Evolutionary conservation across 2,329 filamentous ascomycete genomes (phyloP).

Genomic region (Setomelanomma holmii): DNA sequence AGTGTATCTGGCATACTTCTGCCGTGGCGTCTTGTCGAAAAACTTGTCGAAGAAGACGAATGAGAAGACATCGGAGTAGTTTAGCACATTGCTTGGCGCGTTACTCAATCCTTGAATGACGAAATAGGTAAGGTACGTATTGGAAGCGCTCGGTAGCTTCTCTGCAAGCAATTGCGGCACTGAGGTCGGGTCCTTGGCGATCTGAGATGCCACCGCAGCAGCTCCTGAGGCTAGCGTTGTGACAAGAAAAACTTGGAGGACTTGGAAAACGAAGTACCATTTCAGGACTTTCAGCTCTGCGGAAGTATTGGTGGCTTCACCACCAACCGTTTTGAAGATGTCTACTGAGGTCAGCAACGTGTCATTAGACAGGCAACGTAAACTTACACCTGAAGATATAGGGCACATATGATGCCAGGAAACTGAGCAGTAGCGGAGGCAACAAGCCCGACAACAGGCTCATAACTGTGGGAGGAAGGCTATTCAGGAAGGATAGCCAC

Average conservation of each 20-base stretch:
- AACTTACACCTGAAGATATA: constrained; percentile 77
- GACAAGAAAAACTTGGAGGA: constrained; percentile 91
- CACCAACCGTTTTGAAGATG: constrained; percentile 81
- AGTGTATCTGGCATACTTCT: constrained; percentile 47
- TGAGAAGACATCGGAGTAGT: constrained; percentile 75
- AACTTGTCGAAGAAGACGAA: constrained; percentile 77
- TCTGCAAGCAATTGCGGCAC: constrained; percentile 71
- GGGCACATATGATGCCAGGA: constrained; percentile 87
- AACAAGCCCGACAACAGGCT: constrained; percentile 86
- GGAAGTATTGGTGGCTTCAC: constrained; percentile 78
- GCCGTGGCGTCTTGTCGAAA: constrained; percentile 73
- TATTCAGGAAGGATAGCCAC: constrained; percentile 76
- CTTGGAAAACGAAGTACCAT: constrained; percentile 88
- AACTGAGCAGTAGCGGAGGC: constrained; percentile 77
- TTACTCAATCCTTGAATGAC: constrained; percentile 87
- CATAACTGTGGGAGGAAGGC: constrained; percentile 73
- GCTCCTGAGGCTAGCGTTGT: constrained; percentile 84
- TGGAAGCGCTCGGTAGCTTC: constrained; percentile 82
- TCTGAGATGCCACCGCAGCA: constrained; percentile 69
- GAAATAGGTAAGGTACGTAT: constrained; percentile 96
- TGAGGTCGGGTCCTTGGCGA: constrained; percentile 67
- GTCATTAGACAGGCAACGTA: too few species aligned
- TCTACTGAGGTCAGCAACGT: constrained; percentile 53
- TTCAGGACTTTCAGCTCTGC: constrained; percentile 91
- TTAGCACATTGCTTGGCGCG: constrained; percentile 75